Conservation (phyloP, 1,284 basidiomycete genomes). For the Pseudozyma pruni region DNA sequence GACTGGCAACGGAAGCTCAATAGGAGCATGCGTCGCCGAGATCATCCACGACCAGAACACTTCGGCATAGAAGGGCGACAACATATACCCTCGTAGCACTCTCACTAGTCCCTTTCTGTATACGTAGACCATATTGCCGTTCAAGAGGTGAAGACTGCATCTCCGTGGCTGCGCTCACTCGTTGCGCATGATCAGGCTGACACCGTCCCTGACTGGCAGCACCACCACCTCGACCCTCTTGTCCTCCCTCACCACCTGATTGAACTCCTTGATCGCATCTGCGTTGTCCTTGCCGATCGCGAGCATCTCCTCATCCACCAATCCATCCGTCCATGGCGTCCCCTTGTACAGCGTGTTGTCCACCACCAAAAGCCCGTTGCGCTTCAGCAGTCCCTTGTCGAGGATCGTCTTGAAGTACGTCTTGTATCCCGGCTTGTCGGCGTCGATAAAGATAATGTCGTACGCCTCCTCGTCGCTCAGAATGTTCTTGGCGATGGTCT, state of each 20-base stretch:
- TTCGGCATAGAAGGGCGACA: neutral
- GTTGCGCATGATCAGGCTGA: conserved; percentile 61
- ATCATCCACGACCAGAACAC: neutral
- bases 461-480: conserved; percentile 49
- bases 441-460: conserved; percentile 68
- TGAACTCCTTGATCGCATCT: conserved; percentile 62
- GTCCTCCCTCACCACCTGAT: conserved; percentile 57
- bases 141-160: neutral
- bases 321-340: conserved; percentile 37
- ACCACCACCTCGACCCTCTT: conserved; percentile 56
- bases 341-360: conserved; percentile 68
- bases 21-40: conserved; percentile 2
- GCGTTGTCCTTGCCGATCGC: conserved; percentile 44
- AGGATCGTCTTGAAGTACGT: conserved; percentile 61
- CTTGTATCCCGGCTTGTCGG: conserved; percentile 65
- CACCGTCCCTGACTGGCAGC: conserved; percentile 65
- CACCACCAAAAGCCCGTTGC: conserved; percentile 60
- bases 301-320: conserved; percentile 22
- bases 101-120: too few species aligned
- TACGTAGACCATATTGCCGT: too few species aligned
- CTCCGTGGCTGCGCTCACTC: too few species aligned
- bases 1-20: neutral
- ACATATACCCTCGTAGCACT: neutral
- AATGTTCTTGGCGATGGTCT: conserved; percentile 31
- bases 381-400: conserved; percentile 50